Conservation (phyloP, 1,284 basidiomycete genomes). For the Boletus austroedulis region DNA sequence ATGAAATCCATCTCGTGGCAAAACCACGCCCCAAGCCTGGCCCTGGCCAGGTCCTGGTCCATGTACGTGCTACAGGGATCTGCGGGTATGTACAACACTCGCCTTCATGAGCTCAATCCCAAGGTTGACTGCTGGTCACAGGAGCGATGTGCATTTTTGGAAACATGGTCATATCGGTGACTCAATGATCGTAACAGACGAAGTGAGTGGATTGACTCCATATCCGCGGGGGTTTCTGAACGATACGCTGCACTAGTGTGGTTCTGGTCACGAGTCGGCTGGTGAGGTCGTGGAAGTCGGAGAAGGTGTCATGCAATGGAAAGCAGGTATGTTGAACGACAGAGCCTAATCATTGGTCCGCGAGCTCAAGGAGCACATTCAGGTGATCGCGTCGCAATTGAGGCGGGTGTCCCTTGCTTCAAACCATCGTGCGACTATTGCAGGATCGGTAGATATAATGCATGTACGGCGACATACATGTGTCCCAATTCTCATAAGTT, state of each 20-base stretch:
- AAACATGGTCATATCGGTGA: conserved; percentile 61
- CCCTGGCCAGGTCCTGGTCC: conserved; percentile 58
- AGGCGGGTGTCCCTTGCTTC: conserved; percentile 61
- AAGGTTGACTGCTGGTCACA: conserved; percentile 17
- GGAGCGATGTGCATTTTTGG: conserved; percentile 67
- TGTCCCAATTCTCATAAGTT: conserved; percentile 1
- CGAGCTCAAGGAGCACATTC: not conserved
- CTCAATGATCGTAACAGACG: conserved; percentile 64
- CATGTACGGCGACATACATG: conserved; percentile 36
- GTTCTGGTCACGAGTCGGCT: conserved; percentile 64
- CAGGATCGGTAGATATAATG: conserved; percentile 59
- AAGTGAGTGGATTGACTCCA: conserved; percentile 35
- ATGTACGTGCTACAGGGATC: conserved; percentile 62
- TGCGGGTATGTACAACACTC: conserved; percentile 46
- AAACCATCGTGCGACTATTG: conserved; percentile 57
- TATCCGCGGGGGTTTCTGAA: not conserved
- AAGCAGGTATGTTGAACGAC: conserved; percentile 33
- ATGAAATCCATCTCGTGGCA: conserved; percentile 60
- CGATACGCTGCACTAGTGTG: conserved; percentile 41
- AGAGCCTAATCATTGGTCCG: not conserved
- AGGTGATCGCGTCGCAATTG: conserved; percentile 65
- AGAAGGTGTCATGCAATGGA: conserved; percentile 61
- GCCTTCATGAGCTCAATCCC: not conserved
- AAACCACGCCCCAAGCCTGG: conserved; percentile 57
- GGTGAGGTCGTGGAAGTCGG: conserved; percentile 60